A percentile compares a stretch with the other conserved stretches of the same genome.
Conservation (phyloP, 305 asterid species). For the Plantago coronopus region DNA sequence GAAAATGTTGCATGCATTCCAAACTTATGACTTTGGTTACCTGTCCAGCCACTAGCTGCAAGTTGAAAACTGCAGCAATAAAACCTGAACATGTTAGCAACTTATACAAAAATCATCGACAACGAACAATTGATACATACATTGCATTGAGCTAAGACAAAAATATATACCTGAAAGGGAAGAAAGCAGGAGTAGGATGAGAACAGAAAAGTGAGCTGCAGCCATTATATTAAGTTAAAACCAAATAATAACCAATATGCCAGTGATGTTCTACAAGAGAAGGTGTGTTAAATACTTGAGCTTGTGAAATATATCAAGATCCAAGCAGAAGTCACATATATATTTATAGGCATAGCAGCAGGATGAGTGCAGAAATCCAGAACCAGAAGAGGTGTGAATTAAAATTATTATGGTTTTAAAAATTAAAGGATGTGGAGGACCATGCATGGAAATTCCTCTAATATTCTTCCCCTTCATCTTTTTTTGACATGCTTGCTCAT, state of each 20-base stretch:
- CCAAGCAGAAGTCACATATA: constrained; percentile 6
- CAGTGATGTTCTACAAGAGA: no score
- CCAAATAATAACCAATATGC: no score
- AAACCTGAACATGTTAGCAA: not conserved
- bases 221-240: not conserved
- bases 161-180: not conserved
- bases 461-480: no score
- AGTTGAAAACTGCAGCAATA: constrained; percentile 24
- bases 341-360: no score
- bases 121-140: not conserved
- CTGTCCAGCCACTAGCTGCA: constrained; percentile 23
- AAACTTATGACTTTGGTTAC: constrained; percentile 5
- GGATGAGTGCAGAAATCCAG: not conserved
- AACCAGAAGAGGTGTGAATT: no score
- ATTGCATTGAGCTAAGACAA: not conserved
- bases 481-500: no score
- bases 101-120: not conserved
- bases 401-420: no score
- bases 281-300: not conserved
- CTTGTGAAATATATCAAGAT: not conserved
- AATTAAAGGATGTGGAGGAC: no score
- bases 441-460: no score
- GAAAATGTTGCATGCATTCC: not conserved
- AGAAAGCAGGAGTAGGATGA: not conserved
- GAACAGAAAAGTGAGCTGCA: not conserved